Conservation (phyloP, 306 rosid genomes). For the Phaseolus lunatus region DNA sequence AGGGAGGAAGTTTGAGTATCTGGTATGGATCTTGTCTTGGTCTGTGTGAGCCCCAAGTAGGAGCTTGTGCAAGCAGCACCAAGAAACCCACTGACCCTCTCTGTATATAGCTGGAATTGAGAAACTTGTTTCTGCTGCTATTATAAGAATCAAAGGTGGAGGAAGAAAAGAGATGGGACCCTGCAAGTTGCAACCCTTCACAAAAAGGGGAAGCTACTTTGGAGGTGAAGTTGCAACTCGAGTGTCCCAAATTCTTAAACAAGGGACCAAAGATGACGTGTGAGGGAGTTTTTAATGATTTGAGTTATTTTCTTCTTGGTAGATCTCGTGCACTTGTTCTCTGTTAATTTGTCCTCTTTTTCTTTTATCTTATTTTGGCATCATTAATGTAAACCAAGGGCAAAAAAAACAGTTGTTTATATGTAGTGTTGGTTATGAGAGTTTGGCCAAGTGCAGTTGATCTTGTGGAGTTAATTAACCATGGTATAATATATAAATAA, state of each 20-base stretch:
- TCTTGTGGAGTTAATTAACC: constrained; percentile 17
- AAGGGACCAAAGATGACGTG: constrained; percentile 50
- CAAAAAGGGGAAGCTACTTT: constrained; percentile 50
- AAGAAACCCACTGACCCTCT: neutral
- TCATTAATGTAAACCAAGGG: neutral
- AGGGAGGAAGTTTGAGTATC: too few relatives aligned
- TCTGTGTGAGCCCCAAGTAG: constrained; percentile 12
- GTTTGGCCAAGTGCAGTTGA: too few relatives aligned
- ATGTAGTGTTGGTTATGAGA: neutral
- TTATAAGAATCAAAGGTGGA: constrained; percentile 40
- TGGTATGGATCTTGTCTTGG: too few relatives aligned
- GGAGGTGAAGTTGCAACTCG: constrained; percentile 61
- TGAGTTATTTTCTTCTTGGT: neutral
- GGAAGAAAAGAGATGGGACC: constrained; percentile 39
- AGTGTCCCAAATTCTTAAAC: constrained; percentile 45
- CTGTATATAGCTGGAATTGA: constrained; percentile 20
- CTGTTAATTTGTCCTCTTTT: constrained; percentile 13
- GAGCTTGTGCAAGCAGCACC: constrained; percentile 40
- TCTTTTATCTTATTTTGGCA: neutral
- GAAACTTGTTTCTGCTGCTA: neutral
- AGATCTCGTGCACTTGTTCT: constrained; percentile 24
- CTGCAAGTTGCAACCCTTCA: constrained; percentile 53
- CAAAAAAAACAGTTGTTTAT: neutral
- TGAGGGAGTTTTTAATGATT: constrained; percentile 10
- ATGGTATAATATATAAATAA: constrained; percentile 2